A percentile compares a stretch with the other conserved stretches of the same genome.
phyloP scores from a whole-genome alignment of 1,284 basidiomycete species.

The Gymnopus androsaceus region DNA sequence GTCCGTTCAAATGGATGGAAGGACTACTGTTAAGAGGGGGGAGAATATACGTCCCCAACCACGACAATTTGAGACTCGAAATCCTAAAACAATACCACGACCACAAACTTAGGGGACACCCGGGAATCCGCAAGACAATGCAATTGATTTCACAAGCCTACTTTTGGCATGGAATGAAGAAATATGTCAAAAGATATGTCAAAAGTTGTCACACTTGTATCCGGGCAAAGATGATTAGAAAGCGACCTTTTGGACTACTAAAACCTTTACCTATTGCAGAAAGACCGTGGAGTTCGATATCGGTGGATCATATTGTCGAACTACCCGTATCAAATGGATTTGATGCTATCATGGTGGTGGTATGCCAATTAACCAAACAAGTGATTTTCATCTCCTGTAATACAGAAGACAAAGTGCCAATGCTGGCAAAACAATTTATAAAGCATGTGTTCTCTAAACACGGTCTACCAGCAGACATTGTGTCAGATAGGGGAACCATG shows the following conservation, averaged over 20 bases:
- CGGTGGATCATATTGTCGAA: slow-evolving; percentile 21
- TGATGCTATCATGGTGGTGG: slow-evolving; percentile 31
- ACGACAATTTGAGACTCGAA: not conserved
- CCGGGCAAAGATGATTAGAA: not conserved
- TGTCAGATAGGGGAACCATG: slow-evolving; percentile 5
- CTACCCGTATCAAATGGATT: slow-evolving; percentile 32
- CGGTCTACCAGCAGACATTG: slow-evolving; percentile 8
- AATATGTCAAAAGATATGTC: slow-evolving; percentile 21
- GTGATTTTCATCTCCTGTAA: slow-evolving; percentile 22
- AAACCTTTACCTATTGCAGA: slow-evolving; percentile 11
- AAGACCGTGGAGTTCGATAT: slow-evolving; percentile 13
- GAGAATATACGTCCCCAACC: slow-evolving; percentile 14
- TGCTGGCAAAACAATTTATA: slow-evolving; percentile 1
- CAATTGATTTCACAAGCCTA: slow-evolving; percentile 22
- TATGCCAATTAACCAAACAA: slow-evolving; percentile 24
- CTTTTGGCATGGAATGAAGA: slow-evolving; percentile 25
- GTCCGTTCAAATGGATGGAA: slow-evolving; percentile 19
- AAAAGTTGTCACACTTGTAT: not conserved
- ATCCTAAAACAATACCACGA: slow-evolving; percentile 13
- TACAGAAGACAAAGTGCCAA: not conserved
- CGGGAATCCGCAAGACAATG: slow-evolving; percentile 31
- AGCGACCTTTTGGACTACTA: not conserved
- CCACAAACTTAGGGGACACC: slow-evolving; percentile 28
- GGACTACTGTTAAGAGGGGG: not conserved
- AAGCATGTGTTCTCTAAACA: slow-evolving; percentile 9